These are phyloP conservation scores for Leccinellum rugosiceps DNA, from an alignment of 768 basidiomycete species.

Conservation along the genomic window DNA sequence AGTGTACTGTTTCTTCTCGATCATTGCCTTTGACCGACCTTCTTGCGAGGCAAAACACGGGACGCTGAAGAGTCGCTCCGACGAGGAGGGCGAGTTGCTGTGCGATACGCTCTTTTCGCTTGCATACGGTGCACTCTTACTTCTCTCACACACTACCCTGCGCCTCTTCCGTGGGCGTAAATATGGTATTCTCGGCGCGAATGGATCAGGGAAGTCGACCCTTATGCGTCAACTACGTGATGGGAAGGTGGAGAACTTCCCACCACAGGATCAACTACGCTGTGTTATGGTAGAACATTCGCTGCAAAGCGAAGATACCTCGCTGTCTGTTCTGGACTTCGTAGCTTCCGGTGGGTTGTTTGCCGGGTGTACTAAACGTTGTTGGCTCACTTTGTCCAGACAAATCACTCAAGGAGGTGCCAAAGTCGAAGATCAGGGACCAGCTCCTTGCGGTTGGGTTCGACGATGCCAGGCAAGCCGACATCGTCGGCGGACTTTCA, in stretches of 20 bases:
- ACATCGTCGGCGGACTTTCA: constrained; percentile 84
- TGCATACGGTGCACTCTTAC: constrained; percentile 90
- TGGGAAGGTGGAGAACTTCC: constrained; percentile 96
- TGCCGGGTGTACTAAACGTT: constrained; percentile 1
- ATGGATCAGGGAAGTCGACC: constrained; percentile 95
- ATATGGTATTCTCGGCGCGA: constrained; percentile 95
- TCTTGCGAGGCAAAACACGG: constrained; percentile 57
- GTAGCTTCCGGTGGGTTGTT: constrained; percentile 68
- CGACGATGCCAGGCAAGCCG: constrained; percentile 78
- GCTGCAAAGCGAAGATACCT: constrained; percentile 88
- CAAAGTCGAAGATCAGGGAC: constrained; percentile 69
- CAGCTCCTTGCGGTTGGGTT: constrained; percentile 90
- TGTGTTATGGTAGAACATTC: constrained; percentile 98
- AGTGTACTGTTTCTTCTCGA: constrained; percentile 11
- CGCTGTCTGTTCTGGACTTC: constrained; percentile 82
- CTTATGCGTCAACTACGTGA: constrained; percentile 94
- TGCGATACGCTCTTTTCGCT: constrained; percentile 94
- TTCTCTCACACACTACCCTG: constrained; percentile 91
- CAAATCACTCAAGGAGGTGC: constrained; percentile 56
- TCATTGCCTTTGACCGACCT: constrained; percentile 8
- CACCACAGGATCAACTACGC: constrained; percentile 78
- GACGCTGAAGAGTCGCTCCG: constrained; percentile 36
- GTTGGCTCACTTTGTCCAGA: constrained; percentile 42
- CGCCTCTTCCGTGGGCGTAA: constrained; percentile 86
- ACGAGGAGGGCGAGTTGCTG: constrained; percentile 79